phyloP scores from a whole-genome alignment of 345 rosid species.

The Gynandropsis gynandra region DNA sequence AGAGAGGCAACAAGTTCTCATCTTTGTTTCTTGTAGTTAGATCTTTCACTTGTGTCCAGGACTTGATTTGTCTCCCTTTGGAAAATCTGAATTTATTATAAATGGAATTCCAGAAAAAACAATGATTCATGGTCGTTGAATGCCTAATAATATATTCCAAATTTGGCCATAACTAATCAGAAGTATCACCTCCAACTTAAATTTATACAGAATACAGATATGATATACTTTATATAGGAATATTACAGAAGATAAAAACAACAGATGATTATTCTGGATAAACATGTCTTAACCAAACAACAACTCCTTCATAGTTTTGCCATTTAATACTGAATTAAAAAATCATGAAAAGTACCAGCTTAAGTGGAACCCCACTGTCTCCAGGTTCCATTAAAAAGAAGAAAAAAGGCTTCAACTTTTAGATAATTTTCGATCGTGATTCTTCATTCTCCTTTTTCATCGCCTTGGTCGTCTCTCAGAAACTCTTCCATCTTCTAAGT shows the following conservation, averaged over 20 bases:
- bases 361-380: constrained; percentile 31
- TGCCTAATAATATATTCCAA: not conserved
- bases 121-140: not conserved
- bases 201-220: too few relatives aligned
- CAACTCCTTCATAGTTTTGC: not conserved
- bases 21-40: constrained; percentile 12
- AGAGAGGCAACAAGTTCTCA: constrained; percentile 10
- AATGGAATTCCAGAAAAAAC: not conserved
- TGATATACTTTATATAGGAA: not conserved
- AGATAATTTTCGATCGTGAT: constrained; percentile 9
- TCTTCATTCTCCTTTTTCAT: constrained; percentile 10
- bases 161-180: too few relatives aligned
- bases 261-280: not conserved
- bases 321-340: not conserved
- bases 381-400: constrained; percentile 6
- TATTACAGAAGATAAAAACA: constrained; percentile 12
- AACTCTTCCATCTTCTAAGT: constrained; percentile 12
- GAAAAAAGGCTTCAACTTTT: constrained; percentile 7
- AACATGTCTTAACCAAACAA: not conserved
- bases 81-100: constrained; percentile 5
- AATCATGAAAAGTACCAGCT: not conserved
- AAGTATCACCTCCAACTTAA: too few relatives aligned
- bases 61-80: constrained; percentile 3
- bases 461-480: constrained; percentile 13
- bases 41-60: constrained; percentile 18